A percentile compares a stretch with the other conserved stretches of the same genome.
These are phyloP conservation scores for Cutaneotrichosporon sp. DNA, from an alignment of 1,284 basidiomycete species.

Conservation along the genomic window DNA sequence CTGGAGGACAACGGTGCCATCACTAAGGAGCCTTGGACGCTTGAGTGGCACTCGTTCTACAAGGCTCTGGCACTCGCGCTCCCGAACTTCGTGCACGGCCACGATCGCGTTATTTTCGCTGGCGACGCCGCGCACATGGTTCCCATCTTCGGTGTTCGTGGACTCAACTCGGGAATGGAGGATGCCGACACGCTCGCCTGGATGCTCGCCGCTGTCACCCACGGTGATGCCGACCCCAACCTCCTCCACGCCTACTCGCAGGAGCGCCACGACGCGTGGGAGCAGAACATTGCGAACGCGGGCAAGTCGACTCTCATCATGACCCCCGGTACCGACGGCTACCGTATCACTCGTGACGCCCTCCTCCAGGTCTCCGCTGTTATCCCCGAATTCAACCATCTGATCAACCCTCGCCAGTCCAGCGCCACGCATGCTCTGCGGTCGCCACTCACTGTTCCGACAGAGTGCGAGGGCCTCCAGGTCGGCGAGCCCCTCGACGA, in stretches of 20 bases:
- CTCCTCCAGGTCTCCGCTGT: constrained; percentile 14
- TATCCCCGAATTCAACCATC: constrained; percentile 19
- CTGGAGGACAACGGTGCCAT: constrained; percentile 22
- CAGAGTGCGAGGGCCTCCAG: constrained; percentile 1
- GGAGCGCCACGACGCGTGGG: constrained; percentile 20
- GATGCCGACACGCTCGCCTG: constrained; percentile 20
- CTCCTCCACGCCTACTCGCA: constrained; percentile 16
- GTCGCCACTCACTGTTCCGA: constrained; percentile 11
- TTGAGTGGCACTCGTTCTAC: constrained; percentile 22
- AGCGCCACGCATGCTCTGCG: constrained; percentile 16
- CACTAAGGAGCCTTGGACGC: constrained; percentile 20
- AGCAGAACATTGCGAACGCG: constrained; percentile 20
- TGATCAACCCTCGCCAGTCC: constrained; percentile 22
- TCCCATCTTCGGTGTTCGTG: constrained; percentile 21
- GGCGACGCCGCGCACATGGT: constrained; percentile 22
- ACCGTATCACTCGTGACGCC: constrained; percentile 17
- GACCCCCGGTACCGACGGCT: constrained; percentile 19
- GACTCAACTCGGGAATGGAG: constrained; percentile 20
- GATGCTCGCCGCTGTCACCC: constrained; percentile 14
- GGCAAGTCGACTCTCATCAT: constrained; percentile 19
- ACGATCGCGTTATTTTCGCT: constrained; percentile 15
- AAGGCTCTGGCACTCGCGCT: constrained; percentile 20
- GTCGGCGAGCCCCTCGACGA: constrained; percentile 18
- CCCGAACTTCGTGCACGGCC: constrained; percentile 7
- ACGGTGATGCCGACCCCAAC: constrained; percentile 10